These are phyloP conservation scores for Aspergillus unguis DNA, from an alignment of 2,329 filamentous ascomycete genomes.

Conservation along the genomic window DNA sequence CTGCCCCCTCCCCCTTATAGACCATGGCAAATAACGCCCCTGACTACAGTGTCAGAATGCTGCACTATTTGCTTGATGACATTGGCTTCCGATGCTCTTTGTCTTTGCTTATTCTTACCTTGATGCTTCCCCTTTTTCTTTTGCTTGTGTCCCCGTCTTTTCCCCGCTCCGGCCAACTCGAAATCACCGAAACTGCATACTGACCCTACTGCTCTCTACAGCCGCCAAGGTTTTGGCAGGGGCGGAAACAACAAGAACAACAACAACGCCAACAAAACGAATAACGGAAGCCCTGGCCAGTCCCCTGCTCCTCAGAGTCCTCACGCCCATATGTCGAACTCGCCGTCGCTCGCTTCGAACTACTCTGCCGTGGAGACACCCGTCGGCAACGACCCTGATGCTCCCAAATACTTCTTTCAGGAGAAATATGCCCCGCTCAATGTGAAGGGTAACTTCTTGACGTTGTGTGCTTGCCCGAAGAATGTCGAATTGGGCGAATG, in stretches of 20 bases:
- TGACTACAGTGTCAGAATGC: conserved; percentile 2
- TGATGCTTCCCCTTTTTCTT: conserved; percentile 9
- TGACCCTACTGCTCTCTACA: conserved; percentile 26
- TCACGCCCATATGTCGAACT: conserved; percentile 33
- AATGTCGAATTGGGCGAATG: conserved; percentile 93
- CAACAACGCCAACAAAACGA: conserved; percentile 40
- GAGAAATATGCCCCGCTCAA: conserved; percentile 70
- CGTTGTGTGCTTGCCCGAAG: conserved; percentile 84
- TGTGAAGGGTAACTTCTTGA: conserved; percentile 97
- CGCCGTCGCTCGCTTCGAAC: conserved; percentile 39
- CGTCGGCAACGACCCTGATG: conserved; percentile 38
- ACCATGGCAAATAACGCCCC: conserved; percentile 8
- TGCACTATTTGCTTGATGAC: conserved; percentile 1
- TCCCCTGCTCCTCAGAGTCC: conserved; percentile 26
- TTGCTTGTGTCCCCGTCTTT: background rate
- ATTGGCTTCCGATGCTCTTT: background rate
- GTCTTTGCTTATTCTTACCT: background rate
- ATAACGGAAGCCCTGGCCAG: conserved; percentile 31
- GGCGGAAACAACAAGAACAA: conserved; percentile 36
- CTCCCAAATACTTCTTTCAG: conserved; percentile 51
- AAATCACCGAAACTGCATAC: conserved; percentile 21
- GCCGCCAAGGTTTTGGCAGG: conserved; percentile 49
- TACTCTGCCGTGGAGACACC: conserved; percentile 34
- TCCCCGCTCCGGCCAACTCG: conserved; percentile 11
- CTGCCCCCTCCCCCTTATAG: conserved; percentile 5